Base-by-base conservation (phyloP, 1,284 basidiomycete genomes). In the Chiua sp. region DNA sequence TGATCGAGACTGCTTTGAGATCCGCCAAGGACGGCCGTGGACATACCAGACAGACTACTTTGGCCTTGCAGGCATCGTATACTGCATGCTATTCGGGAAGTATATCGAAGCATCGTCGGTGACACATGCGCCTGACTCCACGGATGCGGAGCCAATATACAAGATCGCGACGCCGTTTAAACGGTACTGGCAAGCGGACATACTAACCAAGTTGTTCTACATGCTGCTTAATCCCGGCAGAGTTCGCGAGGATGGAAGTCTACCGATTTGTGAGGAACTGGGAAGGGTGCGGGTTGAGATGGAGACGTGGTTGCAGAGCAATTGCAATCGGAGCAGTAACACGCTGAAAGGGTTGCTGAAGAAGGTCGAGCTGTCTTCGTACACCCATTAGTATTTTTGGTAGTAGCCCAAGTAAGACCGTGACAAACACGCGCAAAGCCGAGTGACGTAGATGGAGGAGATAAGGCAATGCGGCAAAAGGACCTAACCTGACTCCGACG, bases 21-120 rank as follows among this genome's bases (percentile, higher is more conserved):
- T 98, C 76, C 87, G 93, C 50, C 87, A 93, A 71, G 86, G 87
- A 28, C 79, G 82, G 47, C 85, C 93, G 2, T 99, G 96, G 95
- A 96, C 90, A 53, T 98, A 87, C 77, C 92, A 99, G 75, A 88
- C 95, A 3, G 98, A 99, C 77, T 99, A 99, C 77, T 95, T 90
- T 71, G 98, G 98, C 20, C 83, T 98, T 22, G 95, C 95, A 1
- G 90, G 94, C 50, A 91, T 99, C 66, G 86, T 95, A 35, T 97
- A 96, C 78, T 98, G 94, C 79, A 88, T 99, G 84, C 84, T 99
- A 30, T 98, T 96, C 72, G 97, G 97, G 28, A 94, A 93, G 76
- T 98, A 98, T 78, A 94, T 98, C 72, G 88, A 93, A 67, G 87
- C 85, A 5, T 82, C 81, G 51, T 81, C 87, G 8, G 77, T 91